A percentile compares a stretch with the other conserved stretches of the same genome.
Conservation (phyloP, 139 green algal genomes). For the Chlorella vulgaris region DNA sequence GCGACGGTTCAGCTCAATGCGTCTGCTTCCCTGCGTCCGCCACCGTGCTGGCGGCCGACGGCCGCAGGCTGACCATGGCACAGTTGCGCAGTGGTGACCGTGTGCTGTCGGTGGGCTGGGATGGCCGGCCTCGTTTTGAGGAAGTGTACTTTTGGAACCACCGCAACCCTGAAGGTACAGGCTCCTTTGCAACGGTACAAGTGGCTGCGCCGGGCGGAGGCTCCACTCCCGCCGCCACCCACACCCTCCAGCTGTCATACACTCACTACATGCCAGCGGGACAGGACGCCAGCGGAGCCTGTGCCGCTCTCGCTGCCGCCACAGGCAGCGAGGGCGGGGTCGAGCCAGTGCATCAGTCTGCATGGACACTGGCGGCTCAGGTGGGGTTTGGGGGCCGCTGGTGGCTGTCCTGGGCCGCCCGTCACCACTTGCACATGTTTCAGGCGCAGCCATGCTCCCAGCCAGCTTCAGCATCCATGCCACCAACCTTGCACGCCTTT, state of each 20-base stretch:
- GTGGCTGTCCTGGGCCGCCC: not conserved
- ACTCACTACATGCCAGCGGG: slow-evolving; percentile 7
- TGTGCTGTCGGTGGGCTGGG: slow-evolving; percentile 7
- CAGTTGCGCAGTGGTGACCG: slow-evolving; percentile 13
- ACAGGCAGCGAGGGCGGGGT: not conserved
- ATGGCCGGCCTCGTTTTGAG: not conserved
- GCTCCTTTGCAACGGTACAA: not conserved
- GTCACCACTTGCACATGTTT: too few species aligned
- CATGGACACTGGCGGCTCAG: not conserved
- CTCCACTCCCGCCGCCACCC: not conserved
- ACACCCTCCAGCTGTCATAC: not conserved
- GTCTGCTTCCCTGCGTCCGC: slow-evolving; percentile 5
- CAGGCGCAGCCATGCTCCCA: not conserved
- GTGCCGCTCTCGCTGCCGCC: not conserved
- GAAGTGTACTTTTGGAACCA: slow-evolving; percentile 20
- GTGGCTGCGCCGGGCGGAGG: not conserved
- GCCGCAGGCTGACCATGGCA: not conserved
- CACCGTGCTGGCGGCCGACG: not conserved
- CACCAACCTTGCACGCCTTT: not conserved
- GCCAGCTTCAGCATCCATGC: not conserved
- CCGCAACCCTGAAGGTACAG: not conserved
- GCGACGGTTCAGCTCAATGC: not conserved
- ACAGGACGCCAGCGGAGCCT: slow-evolving; percentile 2
- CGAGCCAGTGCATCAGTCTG: not conserved
- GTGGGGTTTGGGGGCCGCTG: not conserved